phyloP scores from a whole-genome alignment of 805 yeast genomes.

The Saturnispora serradocipensis region DNA sequence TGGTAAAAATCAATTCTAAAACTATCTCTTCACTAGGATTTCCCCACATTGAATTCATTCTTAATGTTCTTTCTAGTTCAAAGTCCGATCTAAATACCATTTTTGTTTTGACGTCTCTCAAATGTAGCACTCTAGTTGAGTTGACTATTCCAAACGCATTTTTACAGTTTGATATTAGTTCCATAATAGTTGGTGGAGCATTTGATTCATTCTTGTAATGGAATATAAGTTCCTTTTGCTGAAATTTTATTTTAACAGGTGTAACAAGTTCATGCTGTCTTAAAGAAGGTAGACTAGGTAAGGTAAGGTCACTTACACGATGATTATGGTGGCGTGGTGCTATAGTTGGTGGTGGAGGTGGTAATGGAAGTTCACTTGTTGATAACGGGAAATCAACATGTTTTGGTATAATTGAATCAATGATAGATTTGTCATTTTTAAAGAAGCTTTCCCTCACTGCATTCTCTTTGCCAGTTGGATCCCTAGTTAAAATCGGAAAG shows the following conservation, averaged over 20 bases:
- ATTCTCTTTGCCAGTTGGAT: conserved; percentile 10
- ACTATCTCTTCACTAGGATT: conserved; percentile 24
- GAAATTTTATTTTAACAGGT: conserved; percentile 41
- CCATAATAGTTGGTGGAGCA: conserved; percentile 74
- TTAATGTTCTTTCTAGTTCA: conserved; percentile 39
- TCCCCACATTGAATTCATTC: conserved; percentile 14
- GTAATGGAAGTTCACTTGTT: conserved; percentile 12
- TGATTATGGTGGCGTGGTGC: neutral
- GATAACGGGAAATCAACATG: conserved; percentile 12
- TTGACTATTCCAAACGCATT: conserved; percentile 54
- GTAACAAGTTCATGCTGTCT: conserved; percentile 17
- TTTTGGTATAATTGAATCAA: neutral
- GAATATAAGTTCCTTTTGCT: conserved; percentile 49
- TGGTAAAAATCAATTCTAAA: conserved; percentile 31
- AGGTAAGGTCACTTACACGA: neutral
- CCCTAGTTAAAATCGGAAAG: conserved; percentile 52
- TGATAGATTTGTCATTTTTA: neutral
- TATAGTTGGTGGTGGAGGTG: conserved; percentile 6
- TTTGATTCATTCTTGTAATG: conserved; percentile 53
- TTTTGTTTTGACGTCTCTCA: conserved; percentile 26
- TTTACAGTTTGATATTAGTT: conserved; percentile 70
- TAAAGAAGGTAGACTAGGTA: conserved; percentile 8
- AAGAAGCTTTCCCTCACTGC: conserved; percentile 4
- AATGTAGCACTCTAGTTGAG: conserved; percentile 27
- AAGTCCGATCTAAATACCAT: conserved; percentile 33